Conservation (phyloP, 1,284 basidiomycete genomes). For the Xanthoconium separans region DNA sequence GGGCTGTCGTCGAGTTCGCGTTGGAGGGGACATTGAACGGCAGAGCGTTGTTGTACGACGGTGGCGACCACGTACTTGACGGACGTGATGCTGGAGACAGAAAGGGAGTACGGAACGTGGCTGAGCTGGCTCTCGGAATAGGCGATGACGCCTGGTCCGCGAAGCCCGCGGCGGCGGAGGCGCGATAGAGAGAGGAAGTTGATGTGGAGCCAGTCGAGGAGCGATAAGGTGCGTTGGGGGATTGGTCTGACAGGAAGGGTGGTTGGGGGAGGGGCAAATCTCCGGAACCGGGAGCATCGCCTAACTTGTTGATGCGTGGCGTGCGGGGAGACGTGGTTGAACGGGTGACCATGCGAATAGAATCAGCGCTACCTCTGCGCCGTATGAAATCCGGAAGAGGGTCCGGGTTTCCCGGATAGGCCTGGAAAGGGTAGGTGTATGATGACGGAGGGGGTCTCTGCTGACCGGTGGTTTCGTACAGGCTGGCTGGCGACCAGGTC, state of each 20-base stretch:
- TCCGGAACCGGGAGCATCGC: conserved; percentile 23
- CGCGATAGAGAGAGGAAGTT: conserved; percentile 26
- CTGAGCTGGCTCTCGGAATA: conserved; percentile 43
- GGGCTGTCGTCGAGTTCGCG: conserved; percentile 36
- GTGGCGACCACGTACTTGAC: conserved; percentile 60
- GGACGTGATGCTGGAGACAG: conserved; percentile 66
- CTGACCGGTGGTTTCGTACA: conserved; percentile 11
- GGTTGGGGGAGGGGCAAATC: conserved; percentile 44
- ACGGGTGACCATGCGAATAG: conserved; percentile 30
- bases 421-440: conserved; percentile 55
- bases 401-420: conserved; percentile 63
- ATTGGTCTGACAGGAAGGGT: conserved; percentile 48
- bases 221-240: conserved; percentile 41
- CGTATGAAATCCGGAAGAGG: conserved; percentile 40
- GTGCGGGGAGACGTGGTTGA: conserved; percentile 10
- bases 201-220: conserved; percentile 24
- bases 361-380: conserved; percentile 36
- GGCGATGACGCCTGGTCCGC: conserved; percentile 3
- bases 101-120: conserved; percentile 66
- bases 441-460: conserved; percentile 44
- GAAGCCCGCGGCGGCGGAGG: conserved; percentile 27
- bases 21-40: conserved; percentile 35
- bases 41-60: conserved; percentile 22
- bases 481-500: conserved; percentile 11
- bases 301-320: conserved; percentile 17